phyloP scores from a whole-genome alignment of 2,329 filamentous ascomycete species.

The Cladosporium phlei region DNA sequence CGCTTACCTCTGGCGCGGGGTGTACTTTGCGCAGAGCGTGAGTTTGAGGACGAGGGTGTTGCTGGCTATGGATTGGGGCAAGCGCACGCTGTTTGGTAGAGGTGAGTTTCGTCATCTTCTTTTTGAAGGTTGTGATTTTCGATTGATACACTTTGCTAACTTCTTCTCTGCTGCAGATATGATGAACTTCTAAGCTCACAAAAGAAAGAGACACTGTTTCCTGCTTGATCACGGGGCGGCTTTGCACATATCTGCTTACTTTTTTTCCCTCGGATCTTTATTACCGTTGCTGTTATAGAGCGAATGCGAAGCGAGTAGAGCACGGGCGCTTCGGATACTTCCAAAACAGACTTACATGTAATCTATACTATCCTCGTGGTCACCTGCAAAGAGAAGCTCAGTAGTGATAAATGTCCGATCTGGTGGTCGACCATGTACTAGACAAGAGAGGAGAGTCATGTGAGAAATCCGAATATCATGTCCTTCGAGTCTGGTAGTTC shows the following conservation, averaged over 20 bases:
- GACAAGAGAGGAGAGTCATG: no score
- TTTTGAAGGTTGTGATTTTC: not conserved
- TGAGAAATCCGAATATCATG: no score
- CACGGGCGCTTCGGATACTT: constrained; percentile 1
- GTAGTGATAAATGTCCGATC: no score
- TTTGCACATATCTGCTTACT: not conserved
- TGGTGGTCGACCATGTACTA: no score
- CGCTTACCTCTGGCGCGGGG: constrained; percentile 91
- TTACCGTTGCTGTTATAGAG: not conserved
- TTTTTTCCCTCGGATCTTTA: not conserved
- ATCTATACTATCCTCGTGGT: no score
- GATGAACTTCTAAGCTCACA: constrained; percentile 29
- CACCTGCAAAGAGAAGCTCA: no score
- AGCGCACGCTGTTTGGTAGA: constrained; percentile 89
- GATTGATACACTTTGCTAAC: constrained; percentile 14
- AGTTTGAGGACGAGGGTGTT: constrained; percentile 83
- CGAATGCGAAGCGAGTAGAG: not conserved
- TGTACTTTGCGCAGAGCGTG: constrained; percentile 97
- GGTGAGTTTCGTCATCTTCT: constrained; percentile 63
- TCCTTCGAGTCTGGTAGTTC: no score
- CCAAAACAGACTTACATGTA: no score
- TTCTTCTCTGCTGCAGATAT: constrained; percentile 22
- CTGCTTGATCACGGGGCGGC: not conserved
- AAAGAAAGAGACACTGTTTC: not conserved
- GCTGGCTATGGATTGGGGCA: constrained; percentile 98